phyloP scores from a whole-genome alignment of 768 basidiomycete genomes.

The Leccinum incarnatum region DNA sequence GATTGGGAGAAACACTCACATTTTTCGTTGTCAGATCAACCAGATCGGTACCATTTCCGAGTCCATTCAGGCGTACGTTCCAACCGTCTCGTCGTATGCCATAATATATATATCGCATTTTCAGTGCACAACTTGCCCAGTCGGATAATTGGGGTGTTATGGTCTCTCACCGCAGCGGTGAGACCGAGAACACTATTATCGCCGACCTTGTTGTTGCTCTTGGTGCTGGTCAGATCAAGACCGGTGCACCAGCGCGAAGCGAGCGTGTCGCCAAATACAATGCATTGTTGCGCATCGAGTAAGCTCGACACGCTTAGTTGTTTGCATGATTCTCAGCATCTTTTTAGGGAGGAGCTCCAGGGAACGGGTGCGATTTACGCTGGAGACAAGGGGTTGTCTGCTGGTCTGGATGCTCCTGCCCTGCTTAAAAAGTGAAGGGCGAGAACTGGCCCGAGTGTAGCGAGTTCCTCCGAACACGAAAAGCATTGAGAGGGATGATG shows the following conservation, averaged over 20 bases:
- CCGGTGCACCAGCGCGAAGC: conserved; percentile 92
- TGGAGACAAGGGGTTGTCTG: conserved; percentile 75
- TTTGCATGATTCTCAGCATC: neutral
- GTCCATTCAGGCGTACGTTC: conserved; percentile 93
- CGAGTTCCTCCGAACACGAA: conserved; percentile 6
- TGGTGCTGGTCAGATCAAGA: conserved; percentile 94
- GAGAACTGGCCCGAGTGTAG: conserved; percentile 1
- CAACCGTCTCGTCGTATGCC: neutral
- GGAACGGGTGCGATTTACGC: conserved; percentile 68
- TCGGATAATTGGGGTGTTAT: conserved; percentile 99
- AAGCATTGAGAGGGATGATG: conserved; percentile 8
- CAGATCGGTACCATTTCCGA: conserved; percentile 99
- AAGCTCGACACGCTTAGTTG: conserved; percentile 30
- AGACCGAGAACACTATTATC: conserved; percentile 97
- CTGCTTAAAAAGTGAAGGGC: conserved; percentile 59
- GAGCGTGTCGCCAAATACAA: conserved; percentile 99
- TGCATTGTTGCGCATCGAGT: conserved; percentile 86
- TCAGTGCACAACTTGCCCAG: conserved; percentile 90
- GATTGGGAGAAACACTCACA: neutral
- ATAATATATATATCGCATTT: conserved; percentile 4
- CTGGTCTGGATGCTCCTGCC: conserved; percentile 69
- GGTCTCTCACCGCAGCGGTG: conserved; percentile 98
- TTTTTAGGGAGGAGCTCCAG: conserved; percentile 67
- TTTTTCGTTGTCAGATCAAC: conserved; percentile 60
- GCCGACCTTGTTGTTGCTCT: conserved; percentile 95